Base-by-base conservation (phyloP, 345 rosid species). In the Rhodomyrtus tomentosa region DNA sequence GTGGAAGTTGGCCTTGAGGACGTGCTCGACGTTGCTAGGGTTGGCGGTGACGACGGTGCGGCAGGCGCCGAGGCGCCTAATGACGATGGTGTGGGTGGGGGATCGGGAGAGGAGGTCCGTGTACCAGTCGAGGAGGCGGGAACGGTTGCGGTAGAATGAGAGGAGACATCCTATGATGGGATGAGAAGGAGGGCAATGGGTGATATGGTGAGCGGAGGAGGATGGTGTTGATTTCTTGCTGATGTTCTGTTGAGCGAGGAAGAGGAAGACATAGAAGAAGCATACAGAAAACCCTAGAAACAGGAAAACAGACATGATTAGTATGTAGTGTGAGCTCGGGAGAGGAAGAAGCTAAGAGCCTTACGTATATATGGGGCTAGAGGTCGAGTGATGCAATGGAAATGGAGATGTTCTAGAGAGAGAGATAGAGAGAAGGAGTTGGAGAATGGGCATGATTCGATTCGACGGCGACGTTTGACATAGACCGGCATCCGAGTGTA, bases 111-210 rank as follows among this genome's bases (percentile, higher is more conserved):
- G 87, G 21, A 95, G 95, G 32, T 91, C 83, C 36, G 96, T 93
- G 89, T 93, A 94, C 98, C 98, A 94, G 38, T 94, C 91, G 10
- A 94, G 88, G 29, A 95, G 93, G 84, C 93, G 92, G 72, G 73
- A 85, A 2, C 96, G 93, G 73, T 95, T 94, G 49, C 85, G 82
- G 90, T 90, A 94, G 85, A 95, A 95, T 4, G 95, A 91, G 80
- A 93, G 29, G 6, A 94, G 86, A 82, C 95, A 95, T 20, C 98
- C 98, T 5, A 95, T 84, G 79, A 94, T 10, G 21, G 97, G 98
- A 55, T 91, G 91, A 16, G 97, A 90, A 11, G 91, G 84, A 40
- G 90, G 95, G 36, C 81, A 83, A n/a, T 36, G 58, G 20, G 6
- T 51, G 7, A 16, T 86, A 50, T 9, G 73, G 51, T 14, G 40